Evolutionary conservation across 805 yeast genomes (phyloP).

Genomic region (Dipodascus geniculatus): DNA sequence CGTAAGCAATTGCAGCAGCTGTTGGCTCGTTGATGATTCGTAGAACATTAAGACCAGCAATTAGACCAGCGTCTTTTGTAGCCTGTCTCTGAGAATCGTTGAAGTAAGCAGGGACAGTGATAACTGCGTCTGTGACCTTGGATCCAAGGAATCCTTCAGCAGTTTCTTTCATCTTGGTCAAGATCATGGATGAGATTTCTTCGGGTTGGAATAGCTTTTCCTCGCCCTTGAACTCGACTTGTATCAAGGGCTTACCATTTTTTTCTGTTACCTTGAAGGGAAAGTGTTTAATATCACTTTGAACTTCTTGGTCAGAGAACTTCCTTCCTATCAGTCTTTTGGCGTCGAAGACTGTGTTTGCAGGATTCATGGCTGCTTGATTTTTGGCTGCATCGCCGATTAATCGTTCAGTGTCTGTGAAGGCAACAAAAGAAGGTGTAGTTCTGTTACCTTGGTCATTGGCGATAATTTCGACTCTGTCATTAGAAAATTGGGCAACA

Average conservation of each 20-base stretch:
- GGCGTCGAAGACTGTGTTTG: slow-evolving; percentile 76
- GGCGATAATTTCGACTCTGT: slow-evolving; percentile 83
- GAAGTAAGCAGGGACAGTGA: slow-evolving; percentile 82
- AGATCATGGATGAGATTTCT: slow-evolving; percentile 89
- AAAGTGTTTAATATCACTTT: slow-evolving; percentile 87
- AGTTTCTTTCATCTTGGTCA: slow-evolving; percentile 76
- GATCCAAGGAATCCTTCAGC: slow-evolving; percentile 77
- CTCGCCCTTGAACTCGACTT: slow-evolving; percentile 77
- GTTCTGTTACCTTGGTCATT: slow-evolving; percentile 98
- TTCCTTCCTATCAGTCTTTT: slow-evolving; percentile 92
- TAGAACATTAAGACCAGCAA: slow-evolving; percentile 74
- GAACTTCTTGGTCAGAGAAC: slow-evolving; percentile 71
- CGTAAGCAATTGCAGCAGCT: slow-evolving; percentile 96
- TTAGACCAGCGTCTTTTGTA: slow-evolving; percentile 80
- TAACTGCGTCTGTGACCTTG: slow-evolving; percentile 71
- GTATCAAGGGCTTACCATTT: slow-evolving; percentile 68
- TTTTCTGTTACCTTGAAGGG: slow-evolving; percentile 72
- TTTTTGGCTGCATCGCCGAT: slow-evolving; percentile 97
- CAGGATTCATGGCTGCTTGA: slow-evolving; percentile 90
- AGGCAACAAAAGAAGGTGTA: slow-evolving; percentile 92
- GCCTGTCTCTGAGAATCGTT: slow-evolving; percentile 87
- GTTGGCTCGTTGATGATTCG: slow-evolving; percentile 87
- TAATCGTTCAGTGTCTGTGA: slow-evolving; percentile 84
- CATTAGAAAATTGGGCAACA: slow-evolving; percentile 89
- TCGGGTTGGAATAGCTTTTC: slow-evolving; percentile 83